Conservation (phyloP, 371 early-diverging fungal species). For the Phascolomyces articulosus region DNA sequence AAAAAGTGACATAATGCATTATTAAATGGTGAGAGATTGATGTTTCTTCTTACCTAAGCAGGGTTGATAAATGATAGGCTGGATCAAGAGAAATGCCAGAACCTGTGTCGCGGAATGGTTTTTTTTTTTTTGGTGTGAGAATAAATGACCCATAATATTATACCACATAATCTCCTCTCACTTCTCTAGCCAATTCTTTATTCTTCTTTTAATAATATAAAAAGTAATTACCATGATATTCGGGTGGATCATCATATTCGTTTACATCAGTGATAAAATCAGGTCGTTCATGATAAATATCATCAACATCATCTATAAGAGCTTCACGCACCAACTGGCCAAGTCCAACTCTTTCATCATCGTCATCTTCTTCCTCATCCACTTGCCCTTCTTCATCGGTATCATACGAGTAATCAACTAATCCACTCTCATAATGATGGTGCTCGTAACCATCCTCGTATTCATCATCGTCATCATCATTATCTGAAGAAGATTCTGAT, state of each 20-base stretch:
- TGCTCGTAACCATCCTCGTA: not conserved
- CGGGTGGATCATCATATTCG: not conserved
- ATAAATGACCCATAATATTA: too few species aligned
- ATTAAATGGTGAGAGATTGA: too few species aligned
- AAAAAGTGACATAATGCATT: too few species aligned
- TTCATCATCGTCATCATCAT: not conserved
- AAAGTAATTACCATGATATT: not conserved
- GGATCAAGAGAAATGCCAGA: not conserved
- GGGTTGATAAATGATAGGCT: not conserved
- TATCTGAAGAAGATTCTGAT: too few species aligned
- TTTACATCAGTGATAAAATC: not conserved
- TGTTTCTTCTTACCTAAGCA: not conserved
- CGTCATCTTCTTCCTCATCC: not conserved
- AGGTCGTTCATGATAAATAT: not conserved
- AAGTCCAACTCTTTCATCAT: not conserved
- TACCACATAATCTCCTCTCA: too few species aligned
- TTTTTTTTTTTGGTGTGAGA: too few species aligned
- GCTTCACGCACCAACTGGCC: not conserved
- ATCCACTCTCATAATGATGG: not conserved
- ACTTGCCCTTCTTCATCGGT: not conserved
- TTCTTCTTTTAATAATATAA: not conserved
- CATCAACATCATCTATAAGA: not conserved
- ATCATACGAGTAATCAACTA: not conserved
- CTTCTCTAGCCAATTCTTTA: too few species aligned
- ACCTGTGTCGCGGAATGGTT: too few species aligned